A percentile compares a stretch with the other conserved stretches of the same genome.
Conservation (phyloP, 768 basidiomycete genomes). For the Tricholoma saponaceum region DNA sequence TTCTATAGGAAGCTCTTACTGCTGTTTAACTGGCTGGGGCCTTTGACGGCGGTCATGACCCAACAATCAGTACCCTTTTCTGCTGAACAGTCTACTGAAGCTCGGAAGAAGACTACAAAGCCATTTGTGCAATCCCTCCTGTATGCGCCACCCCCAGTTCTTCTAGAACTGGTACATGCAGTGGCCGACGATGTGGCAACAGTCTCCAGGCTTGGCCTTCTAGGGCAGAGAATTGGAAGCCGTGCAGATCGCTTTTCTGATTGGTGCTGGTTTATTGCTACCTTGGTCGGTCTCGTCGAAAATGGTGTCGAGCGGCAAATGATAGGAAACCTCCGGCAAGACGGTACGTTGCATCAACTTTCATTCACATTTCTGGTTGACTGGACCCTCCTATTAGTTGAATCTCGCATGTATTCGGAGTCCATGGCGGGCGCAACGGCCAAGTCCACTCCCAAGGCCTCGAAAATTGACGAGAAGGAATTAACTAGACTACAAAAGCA, state of each 20-base stretch:
- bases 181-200: constrained; percentile 78
- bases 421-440: constrained; percentile 68
- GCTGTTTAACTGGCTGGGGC: constrained; percentile 82
- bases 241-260: constrained; percentile 74
- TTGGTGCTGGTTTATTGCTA: constrained; percentile 84
- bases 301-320: constrained; percentile 77
- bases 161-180: constrained; percentile 73
- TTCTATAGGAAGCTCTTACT: constrained; percentile 69
- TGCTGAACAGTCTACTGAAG: constrained; percentile 34
- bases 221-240: constrained; percentile 60
- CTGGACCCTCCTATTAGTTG: constrained; percentile 40
- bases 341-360: constrained; percentile 41
- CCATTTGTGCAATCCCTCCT: constrained; percentile 73
- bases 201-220: constrained; percentile 64
- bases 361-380: background rate
- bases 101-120: constrained; percentile 36
- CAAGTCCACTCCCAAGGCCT: constrained; percentile 57
- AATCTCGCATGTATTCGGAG: constrained; percentile 68
- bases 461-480: constrained; percentile 68
- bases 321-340: constrained; percentile 55
- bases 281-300: constrained; percentile 77
- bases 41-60: constrained; percentile 65
- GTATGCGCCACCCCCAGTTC: constrained; percentile 77
- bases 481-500: constrained; percentile 62
- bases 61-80: constrained; percentile 68